Evolutionary conservation across 352 stramenopile genomes (phyloP), one percentile per base, ranked within the genome.

Genomic region (Phytophthora multivora): DNA sequence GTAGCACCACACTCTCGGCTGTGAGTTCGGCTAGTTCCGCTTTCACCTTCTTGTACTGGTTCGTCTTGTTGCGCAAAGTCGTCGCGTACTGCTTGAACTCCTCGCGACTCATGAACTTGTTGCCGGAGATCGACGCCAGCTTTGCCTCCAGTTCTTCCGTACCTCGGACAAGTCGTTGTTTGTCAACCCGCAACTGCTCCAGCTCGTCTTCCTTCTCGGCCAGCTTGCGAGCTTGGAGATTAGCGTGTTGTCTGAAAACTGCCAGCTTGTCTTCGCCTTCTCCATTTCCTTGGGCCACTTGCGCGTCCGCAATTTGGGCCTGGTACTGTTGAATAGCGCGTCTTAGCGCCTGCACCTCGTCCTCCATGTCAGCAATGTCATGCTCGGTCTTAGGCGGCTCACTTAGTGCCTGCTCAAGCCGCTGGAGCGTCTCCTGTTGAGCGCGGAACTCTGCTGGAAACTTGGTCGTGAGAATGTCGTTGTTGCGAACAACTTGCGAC

Each of bases 41-140:
- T 73, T 98, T 97, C 12, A 92, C 71, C 45, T 89, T 88, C 63
- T 98, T 96, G 77, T 97, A 97, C 41, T 94, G 80, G 61, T 96
- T 90, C 5, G 86, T 97, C 63, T 97, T 98, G 59, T 97, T 95
- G 41, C 92, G 80, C 45, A 99, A 68, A 19, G 83, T 81, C 41
- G 83, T 90, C 30, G 78, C 87, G 64, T 97, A 97, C 53, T 96
- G 80, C 58, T 94, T 90, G 60, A 97, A 96, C 59, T 98, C 90
- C 45, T 96, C 87, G 49, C 84, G 86, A 39, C 75, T 89, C 85
- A 96, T 93, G 65, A 89, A 91, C 36, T 94, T 88, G 25, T 80
- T 69, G 2, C 79, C 83, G 2, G 57, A 68, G 19, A 68, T 67
- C 11, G 53, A 63, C 5, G 58, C 54, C 55, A 97, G 61, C 39